A percentile compares a stretch with the other conserved stretches of the same genome.
Evolutionary conservation across 2,329 filamentous ascomycete species (phyloP).

Genomic region (Hyphodiscus sp.): DNA sequence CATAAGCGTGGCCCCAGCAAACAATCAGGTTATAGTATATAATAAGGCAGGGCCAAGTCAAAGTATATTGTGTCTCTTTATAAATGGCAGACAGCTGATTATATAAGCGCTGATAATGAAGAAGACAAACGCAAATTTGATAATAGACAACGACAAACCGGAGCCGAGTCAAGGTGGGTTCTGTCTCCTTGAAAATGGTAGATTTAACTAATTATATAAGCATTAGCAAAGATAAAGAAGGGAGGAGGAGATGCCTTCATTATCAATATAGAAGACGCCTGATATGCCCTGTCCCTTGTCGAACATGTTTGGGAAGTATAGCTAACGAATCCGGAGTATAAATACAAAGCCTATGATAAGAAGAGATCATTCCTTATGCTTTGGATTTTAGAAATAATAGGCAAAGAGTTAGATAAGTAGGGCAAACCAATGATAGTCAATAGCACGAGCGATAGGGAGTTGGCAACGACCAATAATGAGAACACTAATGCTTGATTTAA

Average conservation of each 20-base stretch:
- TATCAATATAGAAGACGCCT: conserved; percentile 2
- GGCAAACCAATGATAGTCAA: not conserved
- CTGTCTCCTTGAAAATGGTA: conserved; percentile 1
- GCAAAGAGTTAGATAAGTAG: not conserved
- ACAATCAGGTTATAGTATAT: too few relatives aligned
- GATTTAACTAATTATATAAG: conserved; percentile 4
- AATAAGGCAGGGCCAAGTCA: too few relatives aligned
- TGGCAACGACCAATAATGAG: not conserved
- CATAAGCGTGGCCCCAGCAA: too few relatives aligned
- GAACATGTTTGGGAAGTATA: conserved; percentile 4
- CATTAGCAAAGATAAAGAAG: conserved; percentile 1
- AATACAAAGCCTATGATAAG: not conserved
- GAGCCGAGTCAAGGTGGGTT: not conserved
- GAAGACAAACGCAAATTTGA: too few relatives aligned
- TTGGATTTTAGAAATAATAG: conserved; percentile 1
- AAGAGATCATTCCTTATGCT: conserved; percentile 1
- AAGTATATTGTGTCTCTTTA: too few relatives aligned
- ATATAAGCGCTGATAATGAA: too few relatives aligned
- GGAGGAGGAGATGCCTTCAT: conserved; percentile 1
- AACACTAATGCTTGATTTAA: not conserved
- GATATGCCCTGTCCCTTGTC: conserved; percentile 1
- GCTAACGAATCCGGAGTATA: conserved; percentile 1
- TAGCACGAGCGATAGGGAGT: not conserved
- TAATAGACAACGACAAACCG: too few relatives aligned
- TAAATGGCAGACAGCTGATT: too few relatives aligned